Conservation (phyloP, 2,329 filamentous ascomycete species). For the Fusarium nodosum region DNA sequence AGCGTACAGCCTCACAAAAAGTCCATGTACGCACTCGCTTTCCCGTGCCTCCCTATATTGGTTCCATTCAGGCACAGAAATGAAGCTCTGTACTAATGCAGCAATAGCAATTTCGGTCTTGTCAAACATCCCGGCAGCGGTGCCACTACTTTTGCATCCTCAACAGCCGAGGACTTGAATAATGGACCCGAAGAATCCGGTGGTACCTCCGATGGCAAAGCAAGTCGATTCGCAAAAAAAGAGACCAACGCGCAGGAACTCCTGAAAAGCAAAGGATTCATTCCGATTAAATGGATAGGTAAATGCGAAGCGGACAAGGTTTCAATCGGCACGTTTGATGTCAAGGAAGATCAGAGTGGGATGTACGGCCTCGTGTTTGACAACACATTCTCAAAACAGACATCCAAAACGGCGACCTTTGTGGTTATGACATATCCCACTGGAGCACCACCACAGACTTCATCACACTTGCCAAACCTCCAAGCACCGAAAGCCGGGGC, state of each 20-base stretch:
- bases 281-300: slow-evolving; percentile 85
- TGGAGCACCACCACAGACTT: slow-evolving; percentile 80
- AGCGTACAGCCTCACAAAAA: slow-evolving; percentile 98
- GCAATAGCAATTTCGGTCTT: slow-evolving; percentile 86
- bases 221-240: slow-evolving; percentile 65
- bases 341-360: slow-evolving; percentile 79
- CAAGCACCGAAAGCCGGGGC: slow-evolving; percentile 56
- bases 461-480: slow-evolving; percentile 75
- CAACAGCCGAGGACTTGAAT: slow-evolving; percentile 60
- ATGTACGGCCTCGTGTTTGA: slow-evolving; percentile 98
- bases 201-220: slow-evolving; percentile 60
- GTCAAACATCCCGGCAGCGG: slow-evolving; percentile 93
- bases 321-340: slow-evolving; percentile 88
- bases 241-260: slow-evolving; percentile 74
- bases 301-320: slow-evolving; percentile 98
- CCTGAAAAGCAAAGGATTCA: slow-evolving; percentile 75
- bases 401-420: slow-evolving; percentile 94
- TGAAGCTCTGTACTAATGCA: slow-evolving; percentile 30
- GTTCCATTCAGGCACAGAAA: not conserved
- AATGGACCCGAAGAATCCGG: slow-evolving; percentile 63
- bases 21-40: slow-evolving; percentile 74
- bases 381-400: slow-evolving; percentile 97
- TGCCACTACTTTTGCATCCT: slow-evolving; percentile 61
- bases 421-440: slow-evolving; percentile 95
- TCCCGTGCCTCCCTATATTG: not conserved